A percentile compares a stretch with the other conserved stretches of the same genome.
Conservation (phyloP, 495 filamentous ascomycete species). For the Neurospora pannonica region DNA sequence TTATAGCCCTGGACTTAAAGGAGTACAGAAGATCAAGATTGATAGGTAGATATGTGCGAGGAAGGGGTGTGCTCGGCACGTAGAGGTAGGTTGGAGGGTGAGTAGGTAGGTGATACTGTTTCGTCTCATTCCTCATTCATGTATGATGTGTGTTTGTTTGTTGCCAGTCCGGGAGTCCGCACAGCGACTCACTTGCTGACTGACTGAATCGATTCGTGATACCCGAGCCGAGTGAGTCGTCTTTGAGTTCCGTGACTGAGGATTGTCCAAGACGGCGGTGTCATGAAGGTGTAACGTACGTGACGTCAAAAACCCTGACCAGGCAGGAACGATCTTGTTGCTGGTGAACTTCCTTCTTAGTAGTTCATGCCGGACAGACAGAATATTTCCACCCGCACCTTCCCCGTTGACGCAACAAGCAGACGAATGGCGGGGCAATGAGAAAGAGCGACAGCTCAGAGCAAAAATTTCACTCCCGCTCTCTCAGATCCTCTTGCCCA, state of each 20-base stretch:
- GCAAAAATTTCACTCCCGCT: neutral
- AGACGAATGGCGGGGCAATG: neutral
- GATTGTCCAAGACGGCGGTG: neutral
- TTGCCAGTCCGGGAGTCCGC: neutral
- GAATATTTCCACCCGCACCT: neutral
- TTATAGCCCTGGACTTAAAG: neutral
- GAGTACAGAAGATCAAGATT: too few species aligned
- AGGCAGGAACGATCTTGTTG: neutral
- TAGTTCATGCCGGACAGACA: neutral
- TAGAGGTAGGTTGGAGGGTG: neutral
- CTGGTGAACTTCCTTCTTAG: neutral
- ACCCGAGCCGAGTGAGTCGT: neutral
- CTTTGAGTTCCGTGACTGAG: neutral
- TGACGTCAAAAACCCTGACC: neutral
- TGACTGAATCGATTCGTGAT: neutral
- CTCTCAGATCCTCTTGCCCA: slow-evolving; percentile 20
- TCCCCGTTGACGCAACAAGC: neutral
- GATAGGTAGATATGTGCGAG: too few species aligned
- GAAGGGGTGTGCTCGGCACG: neutral
- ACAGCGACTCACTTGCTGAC: neutral
- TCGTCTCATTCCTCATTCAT: neutral
- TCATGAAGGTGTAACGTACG: neutral
- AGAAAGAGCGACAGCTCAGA: too few species aligned
- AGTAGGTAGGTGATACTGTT: neutral
- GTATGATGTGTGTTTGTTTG: neutral